phyloP scores from a whole-genome alignment of 768 basidiomycete genomes.

The Suillus lakei region DNA sequence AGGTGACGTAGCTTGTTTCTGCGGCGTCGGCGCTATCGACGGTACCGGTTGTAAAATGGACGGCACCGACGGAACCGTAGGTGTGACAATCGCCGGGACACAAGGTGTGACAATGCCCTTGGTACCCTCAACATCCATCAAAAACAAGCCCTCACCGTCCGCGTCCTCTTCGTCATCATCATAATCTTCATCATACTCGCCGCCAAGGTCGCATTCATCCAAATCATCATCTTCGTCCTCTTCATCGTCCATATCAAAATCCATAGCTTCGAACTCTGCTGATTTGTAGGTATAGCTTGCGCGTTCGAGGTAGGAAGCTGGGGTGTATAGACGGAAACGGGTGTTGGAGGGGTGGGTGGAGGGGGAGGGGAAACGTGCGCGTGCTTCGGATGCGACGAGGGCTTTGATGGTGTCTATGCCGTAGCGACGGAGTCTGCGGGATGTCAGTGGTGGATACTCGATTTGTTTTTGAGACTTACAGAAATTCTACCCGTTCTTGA shows the following conservation, averaged over 20 bases:
- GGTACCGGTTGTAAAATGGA: background rate
- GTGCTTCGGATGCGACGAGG: slow-evolving; percentile 34
- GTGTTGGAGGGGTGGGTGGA: slow-evolving; percentile 10
- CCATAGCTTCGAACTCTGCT: slow-evolving; percentile 28
- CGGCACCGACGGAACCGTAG: background rate
- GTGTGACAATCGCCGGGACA: background rate
- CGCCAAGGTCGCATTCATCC: slow-evolving; percentile 31
- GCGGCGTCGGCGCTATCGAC: background rate
- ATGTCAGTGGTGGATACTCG: background rate
- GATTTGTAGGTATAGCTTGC: slow-evolving; percentile 36
- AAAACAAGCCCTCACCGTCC: slow-evolving; percentile 15
- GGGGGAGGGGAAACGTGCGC: slow-evolving; percentile 5
- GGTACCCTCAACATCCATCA: background rate
- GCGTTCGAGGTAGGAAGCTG: slow-evolving; percentile 13
- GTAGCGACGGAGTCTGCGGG: slow-evolving; percentile 34
- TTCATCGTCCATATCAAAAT: slow-evolving; percentile 37
- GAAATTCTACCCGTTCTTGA: slow-evolving; percentile 38
- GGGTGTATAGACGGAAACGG: slow-evolving; percentile 36
- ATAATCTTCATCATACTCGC: slow-evolving; percentile 16
- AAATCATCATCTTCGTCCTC: slow-evolving; percentile 32
- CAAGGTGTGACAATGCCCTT: background rate
- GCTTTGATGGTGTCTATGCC: slow-evolving; percentile 38
- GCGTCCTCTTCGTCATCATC: slow-evolving; percentile 20
- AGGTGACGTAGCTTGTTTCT: background rate
- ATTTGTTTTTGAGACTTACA: too few relatives aligned